Base-by-base conservation (phyloP, 805 yeast species). In the Starmerella vitae region DNA sequence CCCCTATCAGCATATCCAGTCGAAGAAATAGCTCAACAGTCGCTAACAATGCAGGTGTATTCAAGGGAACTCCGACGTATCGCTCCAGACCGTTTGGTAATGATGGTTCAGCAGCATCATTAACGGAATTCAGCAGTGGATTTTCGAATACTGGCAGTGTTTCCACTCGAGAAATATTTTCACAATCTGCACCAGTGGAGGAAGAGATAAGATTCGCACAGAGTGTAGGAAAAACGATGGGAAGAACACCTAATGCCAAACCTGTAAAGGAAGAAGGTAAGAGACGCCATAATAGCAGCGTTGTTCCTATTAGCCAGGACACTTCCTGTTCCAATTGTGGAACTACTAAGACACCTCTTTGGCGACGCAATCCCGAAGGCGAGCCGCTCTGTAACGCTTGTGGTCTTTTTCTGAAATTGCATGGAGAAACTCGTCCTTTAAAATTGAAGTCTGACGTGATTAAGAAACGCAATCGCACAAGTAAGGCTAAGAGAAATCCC, bases 321-420 rank as follows among this genome's bases (percentile, higher is more conserved):
- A 27, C 30, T 6, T 64, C 63, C 41, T 86, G 95, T 60, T 77
- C 86, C 7, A 88, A 88, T 60, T 88, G 98, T 60, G 78, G 79
- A 55, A 88, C 98, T 0, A 74, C 71, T 47, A 86, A 93, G 24
- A 88, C 98, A 0, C 98, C 98, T 1, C 61, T 88, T 21, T 88
- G 98, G 98, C 66, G 98, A 52, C 68, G 96, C 41, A 84, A 86
- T 49, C 85, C 94, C 0, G 84, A 83, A 47, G 97, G 97, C 1
- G 82, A 84, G 58, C 93, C 96, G 0, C 63, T 88, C 42, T 88
- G 98, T 62, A 88, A 88, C 57, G 98, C 98, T 0, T 88, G 98
- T 64, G 98, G 98, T 0, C 64, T 88, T 44, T 88, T 88, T 53
- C 68, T 84, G 56, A 88, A 88, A 60, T 63, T 88, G 27, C 97